phyloP scores from a whole-genome alignment of 768 basidiomycete genomes.

The Asterophora lycoperdoides region DNA sequence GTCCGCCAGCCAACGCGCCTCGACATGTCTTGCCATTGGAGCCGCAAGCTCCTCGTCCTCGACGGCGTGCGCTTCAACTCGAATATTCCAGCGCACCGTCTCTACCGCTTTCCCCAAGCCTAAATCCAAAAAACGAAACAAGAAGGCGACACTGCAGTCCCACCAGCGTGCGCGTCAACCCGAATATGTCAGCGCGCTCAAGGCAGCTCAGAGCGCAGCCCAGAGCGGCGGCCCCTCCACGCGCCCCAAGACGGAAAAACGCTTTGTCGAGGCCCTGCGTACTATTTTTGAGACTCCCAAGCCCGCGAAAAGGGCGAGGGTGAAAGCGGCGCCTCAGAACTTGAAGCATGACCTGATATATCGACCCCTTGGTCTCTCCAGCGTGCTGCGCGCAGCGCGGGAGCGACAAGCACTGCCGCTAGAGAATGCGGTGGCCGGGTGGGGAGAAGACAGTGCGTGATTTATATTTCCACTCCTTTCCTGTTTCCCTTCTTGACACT shows the following conservation, averaged over 20 bases:
- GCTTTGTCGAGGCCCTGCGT: not conserved
- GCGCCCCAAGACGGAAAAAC: no score
- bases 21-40: slow-evolving; percentile 1
- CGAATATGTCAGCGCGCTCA: no score
- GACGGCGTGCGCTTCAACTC: not conserved
- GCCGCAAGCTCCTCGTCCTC: not conserved
- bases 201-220: no score
- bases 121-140: not conserved
- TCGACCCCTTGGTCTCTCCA: no score
- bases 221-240: no score
- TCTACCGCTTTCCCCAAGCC: not conserved
- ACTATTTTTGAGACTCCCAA: not conserved
- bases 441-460: slow-evolving; percentile 23
- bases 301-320: not conserved
- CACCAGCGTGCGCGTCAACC: no score
- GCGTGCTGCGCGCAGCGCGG: no score
- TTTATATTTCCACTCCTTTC: not conserved
- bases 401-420: not conserved
- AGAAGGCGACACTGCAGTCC: not conserved
- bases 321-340: not conserved
- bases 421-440: slow-evolving; percentile 6
- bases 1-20: not conserved
- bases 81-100: not conserved
- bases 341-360: not conserved
- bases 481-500: not conserved